These are phyloP conservation scores for Metarhizium guizhouense DNA, from an alignment of 2,329 filamentous ascomycete species.

Conservation along the genomic window DNA sequence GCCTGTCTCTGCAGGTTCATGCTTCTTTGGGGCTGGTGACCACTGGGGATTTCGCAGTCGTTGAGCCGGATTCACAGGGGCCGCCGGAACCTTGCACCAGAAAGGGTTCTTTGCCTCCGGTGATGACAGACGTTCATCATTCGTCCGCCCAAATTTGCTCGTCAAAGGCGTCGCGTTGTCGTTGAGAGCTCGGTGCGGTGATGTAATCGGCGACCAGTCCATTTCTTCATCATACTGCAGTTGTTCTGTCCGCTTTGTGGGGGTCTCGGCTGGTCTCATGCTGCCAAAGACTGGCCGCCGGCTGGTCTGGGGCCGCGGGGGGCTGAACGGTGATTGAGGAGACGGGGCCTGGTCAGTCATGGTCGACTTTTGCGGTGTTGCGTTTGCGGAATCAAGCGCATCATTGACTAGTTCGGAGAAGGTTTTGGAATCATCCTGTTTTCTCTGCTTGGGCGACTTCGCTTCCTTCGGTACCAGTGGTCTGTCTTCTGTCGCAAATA, in stretches of 20 bases:
- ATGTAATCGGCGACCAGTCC: slow-evolving; percentile 62
- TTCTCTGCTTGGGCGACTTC: slow-evolving; percentile 15
- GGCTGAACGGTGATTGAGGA: slow-evolving; percentile 2
- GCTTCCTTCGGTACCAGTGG: slow-evolving; percentile 17
- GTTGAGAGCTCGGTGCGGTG: slow-evolving; percentile 47
- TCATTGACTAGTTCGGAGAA: slow-evolving; percentile 33
- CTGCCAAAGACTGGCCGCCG: slow-evolving; percentile 5
- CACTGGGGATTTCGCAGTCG: slow-evolving; percentile 53
- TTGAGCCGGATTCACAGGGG: slow-evolving; percentile 57
- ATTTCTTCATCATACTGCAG: slow-evolving; percentile 48
- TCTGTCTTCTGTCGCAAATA: slow-evolving; percentile 30
- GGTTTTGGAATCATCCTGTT: slow-evolving; percentile 26
- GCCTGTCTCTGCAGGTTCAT: slow-evolving; percentile 31
- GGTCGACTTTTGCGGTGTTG: slow-evolving; percentile 7
- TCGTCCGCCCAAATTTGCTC: slow-evolving; percentile 32
- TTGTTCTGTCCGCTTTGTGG: slow-evolving; percentile 6
- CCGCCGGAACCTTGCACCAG: slow-evolving; percentile 60
- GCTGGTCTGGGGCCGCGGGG: slow-evolving; percentile 2
- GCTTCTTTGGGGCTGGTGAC: slow-evolving; percentile 37
- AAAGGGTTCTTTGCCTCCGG: slow-evolving; percentile 43
- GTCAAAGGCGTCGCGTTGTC: slow-evolving; percentile 28
- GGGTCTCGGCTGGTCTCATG: slow-evolving; percentile 11
- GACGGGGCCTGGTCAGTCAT: slow-evolving; percentile 12
- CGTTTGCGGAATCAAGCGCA: slow-evolving; percentile 18
- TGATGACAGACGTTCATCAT: slow-evolving; percentile 33